Conservation (phyloP, 2,329 filamentous ascomycete species). For the Fusarium sp. region DNA sequence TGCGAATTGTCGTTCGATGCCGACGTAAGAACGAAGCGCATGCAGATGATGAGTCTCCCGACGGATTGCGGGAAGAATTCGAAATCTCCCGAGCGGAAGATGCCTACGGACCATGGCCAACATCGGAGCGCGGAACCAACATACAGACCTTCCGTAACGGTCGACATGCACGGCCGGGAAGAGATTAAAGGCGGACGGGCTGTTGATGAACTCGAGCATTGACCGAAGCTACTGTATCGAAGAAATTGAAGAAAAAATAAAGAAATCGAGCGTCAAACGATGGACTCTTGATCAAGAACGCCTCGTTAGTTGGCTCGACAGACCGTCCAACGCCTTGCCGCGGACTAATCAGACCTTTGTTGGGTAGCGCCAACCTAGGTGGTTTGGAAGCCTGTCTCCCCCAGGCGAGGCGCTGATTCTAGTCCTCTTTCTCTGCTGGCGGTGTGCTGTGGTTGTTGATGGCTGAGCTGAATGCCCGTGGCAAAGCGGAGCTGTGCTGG, state of each 20-base stretch:
- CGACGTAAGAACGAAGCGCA: slow-evolving; percentile 18
- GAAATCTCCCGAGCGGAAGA: not conserved
- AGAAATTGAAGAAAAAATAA: slow-evolving; percentile 25
- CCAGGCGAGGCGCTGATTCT: not conserved
- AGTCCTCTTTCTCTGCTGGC: not conserved
- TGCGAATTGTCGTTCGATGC: slow-evolving; percentile 27
- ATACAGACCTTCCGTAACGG: not conserved
- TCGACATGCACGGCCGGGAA: not conserved
- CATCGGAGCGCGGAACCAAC: not conserved
- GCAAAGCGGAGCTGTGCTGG: slow-evolving; percentile 5
- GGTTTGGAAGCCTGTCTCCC: not conserved
- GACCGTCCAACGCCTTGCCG: slow-evolving; percentile 5
- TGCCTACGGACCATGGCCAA: not conserved
- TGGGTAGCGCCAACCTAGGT: slow-evolving; percentile 7
- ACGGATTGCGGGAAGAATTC: slow-evolving; percentile 4
- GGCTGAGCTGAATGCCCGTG: slow-evolving; percentile 2
- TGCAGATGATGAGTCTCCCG: slow-evolving; percentile 7
- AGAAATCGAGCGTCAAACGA: slow-evolving; percentile 20
- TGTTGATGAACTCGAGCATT: slow-evolving; percentile 24
- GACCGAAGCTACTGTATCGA: slow-evolving; percentile 29
- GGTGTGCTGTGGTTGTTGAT: not conserved
- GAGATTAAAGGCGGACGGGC: slow-evolving; percentile 30
- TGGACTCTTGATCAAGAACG: slow-evolving; percentile 15
- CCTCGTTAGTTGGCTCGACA: not conserved
- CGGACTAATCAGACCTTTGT: slow-evolving; percentile 4